A percentile compares a stretch with the other conserved stretches of the same genome.
phyloP scores from a whole-genome alignment of 495 filamentous ascomycete genomes.

The Trichoderma parareesei region DNA sequence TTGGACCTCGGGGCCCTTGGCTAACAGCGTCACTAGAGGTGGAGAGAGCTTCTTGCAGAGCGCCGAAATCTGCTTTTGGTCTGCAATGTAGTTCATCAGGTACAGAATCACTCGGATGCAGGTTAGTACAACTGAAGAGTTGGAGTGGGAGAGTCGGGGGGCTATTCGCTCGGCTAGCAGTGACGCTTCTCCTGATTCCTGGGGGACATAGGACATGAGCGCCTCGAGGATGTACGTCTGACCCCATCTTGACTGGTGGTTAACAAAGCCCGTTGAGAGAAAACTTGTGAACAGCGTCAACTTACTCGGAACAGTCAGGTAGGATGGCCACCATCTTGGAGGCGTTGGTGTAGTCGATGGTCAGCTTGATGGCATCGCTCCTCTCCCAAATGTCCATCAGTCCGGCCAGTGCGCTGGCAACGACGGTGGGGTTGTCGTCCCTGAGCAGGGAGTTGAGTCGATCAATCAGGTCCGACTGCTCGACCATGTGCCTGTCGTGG shows the following conservation, averaged over 20 bases:
- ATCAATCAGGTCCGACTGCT: constrained; percentile 86
- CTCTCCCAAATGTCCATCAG: constrained; percentile 98
- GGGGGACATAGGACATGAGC: constrained; percentile 95
- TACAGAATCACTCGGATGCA: constrained; percentile 94
- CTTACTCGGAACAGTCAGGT: constrained; percentile 93
- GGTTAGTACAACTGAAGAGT: constrained; percentile 92
- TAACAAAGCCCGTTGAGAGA: constrained; percentile 16
- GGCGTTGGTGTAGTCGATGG: constrained; percentile 93
- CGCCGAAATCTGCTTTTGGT: constrained; percentile 81
- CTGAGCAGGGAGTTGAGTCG: constrained; percentile 80
- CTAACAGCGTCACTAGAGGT: constrained; percentile 87
- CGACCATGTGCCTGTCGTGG: constrained; percentile 85
- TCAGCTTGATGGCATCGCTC: constrained; percentile 94
- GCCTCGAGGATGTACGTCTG: constrained; percentile 98
- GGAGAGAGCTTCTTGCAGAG: constrained; percentile 92
- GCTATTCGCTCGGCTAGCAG: constrained; percentile 89
- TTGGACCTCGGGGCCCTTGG: constrained; percentile 95
- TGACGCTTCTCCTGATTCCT: constrained; percentile 77
- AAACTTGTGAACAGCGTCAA: neutral
- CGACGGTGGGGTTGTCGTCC: constrained; percentile 96
- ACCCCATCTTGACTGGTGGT: constrained; percentile 64
- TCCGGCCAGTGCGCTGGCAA: constrained; percentile 84
- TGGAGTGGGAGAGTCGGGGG: constrained; percentile 88
- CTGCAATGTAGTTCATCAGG: constrained; percentile 97
- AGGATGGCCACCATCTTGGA: constrained; percentile 97